A percentile compares a stretch with the other conserved stretches of the same genome.
Conservation (phyloP, 305 asterid genomes). For the Ajuga reptans region DNA sequence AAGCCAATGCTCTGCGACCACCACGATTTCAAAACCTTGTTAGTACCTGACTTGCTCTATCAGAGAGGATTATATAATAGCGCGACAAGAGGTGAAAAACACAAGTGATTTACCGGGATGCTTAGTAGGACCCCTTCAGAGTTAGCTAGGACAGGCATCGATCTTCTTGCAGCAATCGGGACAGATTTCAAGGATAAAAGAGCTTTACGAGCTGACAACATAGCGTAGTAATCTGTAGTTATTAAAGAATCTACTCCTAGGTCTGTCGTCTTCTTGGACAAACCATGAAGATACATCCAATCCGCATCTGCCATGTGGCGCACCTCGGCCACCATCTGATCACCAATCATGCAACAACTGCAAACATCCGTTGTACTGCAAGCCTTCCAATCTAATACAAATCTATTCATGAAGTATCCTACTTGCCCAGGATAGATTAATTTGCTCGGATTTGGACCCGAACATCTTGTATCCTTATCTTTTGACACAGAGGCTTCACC, state of each 20-base stretch:
- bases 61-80: too few species aligned
- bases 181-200: slow-evolving; percentile 50
- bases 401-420: slow-evolving; percentile 79
- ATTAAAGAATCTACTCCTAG: slow-evolving; percentile 8
- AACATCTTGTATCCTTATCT: slow-evolving; percentile 20
- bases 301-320: slow-evolving; percentile 68
- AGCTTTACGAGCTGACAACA: slow-evolving; percentile 53
- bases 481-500: slow-evolving; percentile 27
- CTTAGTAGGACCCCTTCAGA: slow-evolving; percentile 54
- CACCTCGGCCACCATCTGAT: slow-evolving; percentile 39
- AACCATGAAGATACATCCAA: slow-evolving; percentile 61
- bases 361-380: slow-evolving; percentile 12
- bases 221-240: slow-evolving; percentile 29
- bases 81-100: neutral
- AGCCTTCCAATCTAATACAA: slow-evolving; percentile 47
- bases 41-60: too few species aligned
- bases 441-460: slow-evolving; percentile 18
- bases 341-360: slow-evolving; percentile 35
- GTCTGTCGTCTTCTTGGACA: slow-evolving; percentile 30
- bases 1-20: slow-evolving; percentile 55
- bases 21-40: neutral
- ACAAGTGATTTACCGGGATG: slow-evolving; percentile 48
- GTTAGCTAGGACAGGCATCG: slow-evolving; percentile 64
- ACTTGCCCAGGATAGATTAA: slow-evolving; percentile 45
- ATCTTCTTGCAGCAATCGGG: slow-evolving; percentile 76